Evolutionary conservation across 352 stramenopile species (phyloP).

Genomic region (Globisporangium acanthophoron): DNA sequence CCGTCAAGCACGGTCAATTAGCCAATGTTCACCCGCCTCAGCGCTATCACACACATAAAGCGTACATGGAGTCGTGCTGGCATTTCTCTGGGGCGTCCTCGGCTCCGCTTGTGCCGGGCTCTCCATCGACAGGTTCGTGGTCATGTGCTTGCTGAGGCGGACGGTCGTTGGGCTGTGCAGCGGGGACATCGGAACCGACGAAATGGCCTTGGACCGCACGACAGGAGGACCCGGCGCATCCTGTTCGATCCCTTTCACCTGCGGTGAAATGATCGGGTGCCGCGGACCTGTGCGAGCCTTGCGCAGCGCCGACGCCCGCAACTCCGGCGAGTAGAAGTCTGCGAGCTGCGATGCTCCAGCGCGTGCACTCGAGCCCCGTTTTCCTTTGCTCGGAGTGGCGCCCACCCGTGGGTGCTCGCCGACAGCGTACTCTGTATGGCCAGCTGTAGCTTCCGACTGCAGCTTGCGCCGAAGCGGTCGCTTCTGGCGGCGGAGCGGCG

Average conservation of each 20-base stretch:
- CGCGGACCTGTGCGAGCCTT: slow-evolving; percentile 3
- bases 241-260: slow-evolving; percentile 9
- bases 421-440: too few relatives aligned
- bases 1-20: background rate
- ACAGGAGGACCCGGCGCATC: background rate
- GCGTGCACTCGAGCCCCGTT: background rate
- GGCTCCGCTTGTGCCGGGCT: slow-evolving; percentile 17
- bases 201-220: slow-evolving; percentile 4
- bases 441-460: too few relatives aligned
- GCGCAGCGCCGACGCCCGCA: background rate
- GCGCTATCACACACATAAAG: background rate
- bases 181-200: slow-evolving; percentile 15
- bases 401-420: too few relatives aligned
- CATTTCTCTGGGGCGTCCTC: slow-evolving; percentile 7
- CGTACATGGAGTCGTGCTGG: slow-evolving; percentile 11
- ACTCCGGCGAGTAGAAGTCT: slow-evolving; percentile 4
- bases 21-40: background rate
- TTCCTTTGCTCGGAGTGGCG: too few relatives aligned
- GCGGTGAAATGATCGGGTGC: slow-evolving; percentile 10
- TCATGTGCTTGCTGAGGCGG: slow-evolving; percentile 29
- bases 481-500: too few relatives aligned
- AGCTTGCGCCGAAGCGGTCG: too few relatives aligned
- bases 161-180: slow-evolving; percentile 36
- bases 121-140: slow-evolving; percentile 30
- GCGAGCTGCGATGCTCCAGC: background rate